A percentile compares a stretch with the other conserved stretches of the same genome.
phyloP scores from a whole-genome alignment of 2,329 filamentous ascomycete species.

The Emericellopsis atlantica region DNA sequence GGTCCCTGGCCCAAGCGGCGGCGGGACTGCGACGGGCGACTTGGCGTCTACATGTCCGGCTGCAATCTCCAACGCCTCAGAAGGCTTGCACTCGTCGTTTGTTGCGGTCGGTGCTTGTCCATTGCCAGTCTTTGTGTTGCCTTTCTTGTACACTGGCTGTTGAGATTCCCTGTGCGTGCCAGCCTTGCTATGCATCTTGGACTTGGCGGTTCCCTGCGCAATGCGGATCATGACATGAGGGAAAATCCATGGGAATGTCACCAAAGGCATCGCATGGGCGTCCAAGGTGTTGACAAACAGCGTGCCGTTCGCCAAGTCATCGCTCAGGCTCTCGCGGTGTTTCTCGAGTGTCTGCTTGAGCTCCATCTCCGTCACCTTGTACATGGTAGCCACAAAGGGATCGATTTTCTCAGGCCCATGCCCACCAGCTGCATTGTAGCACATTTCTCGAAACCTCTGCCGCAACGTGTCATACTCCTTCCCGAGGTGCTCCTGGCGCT shows the following conservation, averaged over 20 bases:
- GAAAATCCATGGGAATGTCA: conserved; percentile 93
- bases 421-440: conserved; percentile 51
- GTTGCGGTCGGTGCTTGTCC: no score
- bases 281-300: conserved; percentile 5
- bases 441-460: conserved; percentile 53
- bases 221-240: conserved; percentile 37
- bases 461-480: conserved; percentile 53
- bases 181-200: no score
- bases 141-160: background rate
- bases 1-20: no score
- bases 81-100: background rate
- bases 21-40: no score
- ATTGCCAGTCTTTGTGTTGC: no score
- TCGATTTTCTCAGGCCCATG: conserved; percentile 45
- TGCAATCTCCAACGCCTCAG: background rate
- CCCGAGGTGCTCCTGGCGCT: conserved; percentile 73
- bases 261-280: conserved; percentile 56
- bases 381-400: conserved; percentile 77
- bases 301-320: conserved; percentile 1
- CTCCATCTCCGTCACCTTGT: conserved; percentile 66
- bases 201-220: conserved; percentile 8
- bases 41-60: no score
- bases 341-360: conserved; percentile 39
- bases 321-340: conserved; percentile 20
- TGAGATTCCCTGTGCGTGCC: background rate